Percentiles rank a stretch among this genome's conserved stretches.
These are phyloP conservation scores for Cladosporium sp. DNA, from an alignment of 2,329 filamentous ascomycete species.

Conservation along the genomic window DNA sequence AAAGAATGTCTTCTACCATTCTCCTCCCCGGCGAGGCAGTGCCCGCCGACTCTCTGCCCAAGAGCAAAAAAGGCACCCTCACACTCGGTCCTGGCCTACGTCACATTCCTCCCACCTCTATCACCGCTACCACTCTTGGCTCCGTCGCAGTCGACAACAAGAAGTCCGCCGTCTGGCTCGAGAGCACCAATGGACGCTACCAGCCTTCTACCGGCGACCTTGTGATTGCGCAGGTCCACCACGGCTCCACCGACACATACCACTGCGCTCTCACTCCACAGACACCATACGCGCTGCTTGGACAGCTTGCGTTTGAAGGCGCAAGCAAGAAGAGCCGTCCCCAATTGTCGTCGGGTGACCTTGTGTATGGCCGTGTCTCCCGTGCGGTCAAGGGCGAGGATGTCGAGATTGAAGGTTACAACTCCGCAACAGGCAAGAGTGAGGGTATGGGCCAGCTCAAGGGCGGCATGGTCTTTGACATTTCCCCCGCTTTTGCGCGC, in stretches of 20 bases:
- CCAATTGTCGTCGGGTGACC: constrained; percentile 68
- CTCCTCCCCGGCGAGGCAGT: constrained; percentile 83
- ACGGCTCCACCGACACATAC: constrained; percentile 74
- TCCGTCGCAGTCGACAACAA: constrained; percentile 66
- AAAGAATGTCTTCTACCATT: constrained; percentile 44
- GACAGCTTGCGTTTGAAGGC: constrained; percentile 88
- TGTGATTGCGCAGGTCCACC: constrained; percentile 82
- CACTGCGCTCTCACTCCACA: constrained; percentile 72
- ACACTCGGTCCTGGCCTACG: constrained; percentile 83
- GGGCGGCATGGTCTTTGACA: constrained; percentile 81
- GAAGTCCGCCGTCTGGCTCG: constrained; percentile 79
- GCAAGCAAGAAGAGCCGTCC: constrained; percentile 91
- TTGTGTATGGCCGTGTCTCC: constrained; percentile 86
- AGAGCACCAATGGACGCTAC: constrained; percentile 73
- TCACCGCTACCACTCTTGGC: constrained; percentile 69
- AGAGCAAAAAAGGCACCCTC: constrained; percentile 65
- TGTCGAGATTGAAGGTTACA: constrained; percentile 86
- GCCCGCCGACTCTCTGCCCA: constrained; percentile 66
- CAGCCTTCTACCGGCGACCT: constrained; percentile 78
- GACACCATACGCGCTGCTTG: constrained; percentile 67
- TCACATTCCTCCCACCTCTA: constrained; percentile 74
- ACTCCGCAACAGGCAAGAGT: constrained; percentile 79
- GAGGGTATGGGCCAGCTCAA: constrained; percentile 83
- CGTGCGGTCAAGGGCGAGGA: constrained; percentile 81
- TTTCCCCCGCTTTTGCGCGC: constrained; percentile 81